These are phyloP conservation scores for Penicillium goetzii DNA, from an alignment of 495 filamentous ascomycete species.

Conservation along the genomic window DNA sequence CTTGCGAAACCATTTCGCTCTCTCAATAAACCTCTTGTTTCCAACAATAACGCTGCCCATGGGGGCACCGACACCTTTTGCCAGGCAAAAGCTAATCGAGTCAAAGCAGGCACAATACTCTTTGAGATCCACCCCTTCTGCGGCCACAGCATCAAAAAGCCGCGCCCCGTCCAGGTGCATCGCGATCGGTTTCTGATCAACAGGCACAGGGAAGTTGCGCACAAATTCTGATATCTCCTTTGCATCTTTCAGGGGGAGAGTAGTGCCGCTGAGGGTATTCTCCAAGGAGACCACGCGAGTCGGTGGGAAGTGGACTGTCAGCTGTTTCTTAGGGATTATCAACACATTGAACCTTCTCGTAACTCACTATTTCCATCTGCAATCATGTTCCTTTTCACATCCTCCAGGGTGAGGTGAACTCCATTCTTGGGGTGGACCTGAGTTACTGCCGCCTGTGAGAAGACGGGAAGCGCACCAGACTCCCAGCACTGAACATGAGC, in stretches of 20 bases:
- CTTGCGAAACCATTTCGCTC: conserved; percentile 3
- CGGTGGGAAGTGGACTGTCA: not conserved
- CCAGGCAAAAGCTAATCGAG: conserved; percentile 77
- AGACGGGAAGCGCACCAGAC: not conserved
- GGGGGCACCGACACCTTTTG: conserved; percentile 83
- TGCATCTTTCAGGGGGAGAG: not conserved
- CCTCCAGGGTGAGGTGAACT: not conserved
- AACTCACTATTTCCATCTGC: not conserved
- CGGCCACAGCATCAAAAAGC: conserved; percentile 1
- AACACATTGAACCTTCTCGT: not conserved
- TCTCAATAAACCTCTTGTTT: not conserved
- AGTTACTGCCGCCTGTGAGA: not conserved
- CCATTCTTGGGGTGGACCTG: conserved; percentile 1
- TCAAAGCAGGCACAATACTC: conserved; percentile 75
- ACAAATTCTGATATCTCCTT: conserved; percentile 5
- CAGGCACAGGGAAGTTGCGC: not conserved
- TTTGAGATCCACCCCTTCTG: not conserved
- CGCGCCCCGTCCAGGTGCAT: conserved; percentile 7
- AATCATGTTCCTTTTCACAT: not conserved
- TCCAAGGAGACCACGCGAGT: conserved; percentile 2
- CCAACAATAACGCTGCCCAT: conserved; percentile 78
- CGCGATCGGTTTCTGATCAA: not conserved
- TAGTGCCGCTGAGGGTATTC: not conserved
- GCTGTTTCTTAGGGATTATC: not conserved
- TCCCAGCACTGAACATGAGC: not conserved